phyloP scores from a whole-genome alignment of 257 asterid genomes.

The Primulina tabacum region DNA sequence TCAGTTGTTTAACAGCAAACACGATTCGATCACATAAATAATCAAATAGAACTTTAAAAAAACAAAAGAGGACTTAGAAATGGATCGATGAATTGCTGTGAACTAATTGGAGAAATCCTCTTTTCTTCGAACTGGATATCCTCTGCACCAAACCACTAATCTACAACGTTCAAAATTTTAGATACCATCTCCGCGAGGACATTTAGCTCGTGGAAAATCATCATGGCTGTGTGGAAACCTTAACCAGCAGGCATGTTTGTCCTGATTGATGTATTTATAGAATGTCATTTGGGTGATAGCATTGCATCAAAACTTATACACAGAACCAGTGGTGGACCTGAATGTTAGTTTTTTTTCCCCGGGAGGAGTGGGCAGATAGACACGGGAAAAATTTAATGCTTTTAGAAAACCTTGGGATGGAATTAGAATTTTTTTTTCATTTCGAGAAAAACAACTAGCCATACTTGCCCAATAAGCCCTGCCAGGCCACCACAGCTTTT shows the following conservation, averaged over 20 bases:
- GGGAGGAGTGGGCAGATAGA: no score
- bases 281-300: slow-evolving; percentile 11
- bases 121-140: slow-evolving; percentile 33
- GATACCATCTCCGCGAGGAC: slow-evolving; percentile 28
- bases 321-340: slow-evolving; percentile 12
- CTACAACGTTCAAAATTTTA: slow-evolving; percentile 59
- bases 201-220: slow-evolving; percentile 16
- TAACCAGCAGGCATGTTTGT: slow-evolving; percentile 24
- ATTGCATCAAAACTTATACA: slow-evolving; percentile 22
- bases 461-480: background rate
- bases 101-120: slow-evolving; percentile 39
- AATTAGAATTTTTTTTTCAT: background rate
- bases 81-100: slow-evolving; percentile 57
- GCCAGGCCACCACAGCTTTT: no score
- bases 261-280: slow-evolving; percentile 20
- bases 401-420: no score
- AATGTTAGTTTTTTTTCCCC: no score
- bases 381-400: background rate
- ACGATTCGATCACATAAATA: slow-evolving; percentile 46
- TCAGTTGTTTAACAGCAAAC: slow-evolving; percentile 35
- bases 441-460: background rate
- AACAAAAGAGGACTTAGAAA: slow-evolving; percentile 9
- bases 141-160: slow-evolving; percentile 45
- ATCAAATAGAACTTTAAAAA: slow-evolving; percentile 33
- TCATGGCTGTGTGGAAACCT: slow-evolving; percentile 24